Evolutionary conservation across 1,139 yeast species (phyloP).

Genomic region (Geotrichum carabidarum): DNA sequence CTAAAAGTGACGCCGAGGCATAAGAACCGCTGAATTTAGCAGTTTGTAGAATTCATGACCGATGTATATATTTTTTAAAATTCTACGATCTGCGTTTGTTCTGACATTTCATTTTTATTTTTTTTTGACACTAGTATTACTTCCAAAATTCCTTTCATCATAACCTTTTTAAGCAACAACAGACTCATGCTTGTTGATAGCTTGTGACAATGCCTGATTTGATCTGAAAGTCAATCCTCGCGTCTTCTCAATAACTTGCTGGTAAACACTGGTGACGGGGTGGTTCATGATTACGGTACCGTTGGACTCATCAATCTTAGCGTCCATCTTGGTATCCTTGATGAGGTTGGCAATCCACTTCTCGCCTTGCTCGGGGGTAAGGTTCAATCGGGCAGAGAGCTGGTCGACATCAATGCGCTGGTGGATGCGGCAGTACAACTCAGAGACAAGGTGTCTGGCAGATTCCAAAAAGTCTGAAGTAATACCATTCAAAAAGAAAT

Average conservation of each 20-base stretch:
- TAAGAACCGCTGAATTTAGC: background rate
- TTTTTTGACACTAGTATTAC: background rate
- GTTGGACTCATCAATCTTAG: conserved; percentile 47
- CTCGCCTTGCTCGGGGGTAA: conserved; percentile 46
- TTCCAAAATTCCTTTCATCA: background rate
- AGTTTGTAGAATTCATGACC: conserved; percentile 1
- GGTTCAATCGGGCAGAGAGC: conserved; percentile 43
- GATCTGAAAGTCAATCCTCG: conserved; percentile 56
- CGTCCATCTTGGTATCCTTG: conserved; percentile 48
- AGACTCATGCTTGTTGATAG: conserved; percentile 28
- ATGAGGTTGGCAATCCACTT: conserved; percentile 49
- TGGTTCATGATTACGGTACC: conserved; percentile 48
- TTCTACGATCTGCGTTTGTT: background rate
- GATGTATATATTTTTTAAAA: conserved; percentile 5
- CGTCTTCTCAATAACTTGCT: conserved; percentile 56
- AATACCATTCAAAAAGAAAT: conserved; percentile 49
- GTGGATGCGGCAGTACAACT: conserved; percentile 52
- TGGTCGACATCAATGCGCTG: conserved; percentile 44
- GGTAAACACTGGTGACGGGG: conserved; percentile 46
- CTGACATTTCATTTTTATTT: background rate
- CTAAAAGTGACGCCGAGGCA: background rate
- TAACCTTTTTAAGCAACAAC: conserved; percentile 17
- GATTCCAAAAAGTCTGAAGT: conserved; percentile 44
- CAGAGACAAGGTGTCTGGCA: conserved; percentile 48
- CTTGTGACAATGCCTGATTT: conserved; percentile 45